Base-by-base conservation (phyloP, 164 flowering plant species). In the Magnolia kwangsiensis region DNA sequence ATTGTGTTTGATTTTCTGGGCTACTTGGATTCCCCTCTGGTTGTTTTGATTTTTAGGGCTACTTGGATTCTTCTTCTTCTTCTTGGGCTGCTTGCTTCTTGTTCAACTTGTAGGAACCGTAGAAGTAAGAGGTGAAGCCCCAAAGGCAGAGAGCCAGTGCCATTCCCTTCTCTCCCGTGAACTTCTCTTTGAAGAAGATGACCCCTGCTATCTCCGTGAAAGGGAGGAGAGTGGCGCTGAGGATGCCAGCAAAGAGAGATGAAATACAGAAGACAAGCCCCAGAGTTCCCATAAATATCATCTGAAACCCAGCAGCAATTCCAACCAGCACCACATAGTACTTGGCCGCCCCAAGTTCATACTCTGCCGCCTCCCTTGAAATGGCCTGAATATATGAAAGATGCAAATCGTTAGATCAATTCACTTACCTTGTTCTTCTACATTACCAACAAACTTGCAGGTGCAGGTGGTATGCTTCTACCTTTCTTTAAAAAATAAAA, bases 91-190 rank as follows among this genome's bases (percentile, higher is more conserved):
- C 4, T 55, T 70, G 69, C 50, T 78, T 79, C 77, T 73, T 85
- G 73, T 1, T 75, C 1, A 55, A 51, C 72, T 87, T 85, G 2
- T 66, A 51, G 71, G 89, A 91, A 0, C 91, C 91, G 51, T 87
- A 89, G 81, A 89, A 88, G 77, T 90, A 90, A 11, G 94, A 89
- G 37, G 76, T 72, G 21, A 88, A 87, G 1, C 91, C 91, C 94
- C 94, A 89, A 27, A 89, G 82, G 10, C 88, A 86, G n/a, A 89
- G 85, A 0, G 68, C 87, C 4, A 89, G 86, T 31, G 92, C 59
- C 1, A 90, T 78, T 0, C 88, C 94, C 69, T 90, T 90, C 65
- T 89, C 94, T 1, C 81, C 81, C 49, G 71, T 77, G 73, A 90
- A 90, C 24, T 75, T 82, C 74, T 90, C 92, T 1, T 78, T 50